Evolutionary conservation across 2,329 filamentous ascomycete genomes (phyloP), one percentile per base, ranked within the genome.

Genomic region (Hypoxylon sp.): DNA sequence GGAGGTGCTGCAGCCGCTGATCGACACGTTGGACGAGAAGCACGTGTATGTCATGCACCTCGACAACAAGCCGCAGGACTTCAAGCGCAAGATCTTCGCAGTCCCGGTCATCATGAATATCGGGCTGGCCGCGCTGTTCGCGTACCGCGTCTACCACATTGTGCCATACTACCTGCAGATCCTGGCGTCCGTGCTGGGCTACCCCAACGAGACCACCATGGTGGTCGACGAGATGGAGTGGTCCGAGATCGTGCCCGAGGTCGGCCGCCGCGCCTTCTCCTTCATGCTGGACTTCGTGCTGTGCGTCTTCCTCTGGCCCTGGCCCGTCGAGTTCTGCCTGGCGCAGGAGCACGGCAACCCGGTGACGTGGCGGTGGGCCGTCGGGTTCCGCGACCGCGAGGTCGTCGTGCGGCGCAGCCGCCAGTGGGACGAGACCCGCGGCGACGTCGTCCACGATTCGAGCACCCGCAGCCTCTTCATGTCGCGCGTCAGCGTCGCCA

Each of bases 31-130:
- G 58, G 83, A 86, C 56, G 79, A 83, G 53, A 77, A 83, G 53
- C 86, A 91, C 73, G 83, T 96, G 72, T 97, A 97, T 81, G 84
- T 97, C 69, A 82, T 89, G 24, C 92, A 97, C 78, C 80, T 96
- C 74, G 93, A 97, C 79, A 78, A 76, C 58, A 87, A 89, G 60
- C 86, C 88, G 0, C 75, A 77, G 17, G 80, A 81, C 23, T 86
- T 93, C 76, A 97, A 97, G 77, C 85, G 85, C 72, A 89, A 91
- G 69, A 89, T 96, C 68, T 97, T 97, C 75, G 69, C 86, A 43
- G 87, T 97, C 0, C 92, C 93, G 13, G 81, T 92, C 15, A 73
- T 87, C 15, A 86, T 97, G 76, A 97, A 97, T 74, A 55, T 89
- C 27, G 75, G 78, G 65, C 86, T 97, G 55, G 78, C 81, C 7